These are phyloP conservation scores for Canavalia gladiata DNA, from an alignment of 306 rosid genomes.

Conservation along the genomic window DNA sequence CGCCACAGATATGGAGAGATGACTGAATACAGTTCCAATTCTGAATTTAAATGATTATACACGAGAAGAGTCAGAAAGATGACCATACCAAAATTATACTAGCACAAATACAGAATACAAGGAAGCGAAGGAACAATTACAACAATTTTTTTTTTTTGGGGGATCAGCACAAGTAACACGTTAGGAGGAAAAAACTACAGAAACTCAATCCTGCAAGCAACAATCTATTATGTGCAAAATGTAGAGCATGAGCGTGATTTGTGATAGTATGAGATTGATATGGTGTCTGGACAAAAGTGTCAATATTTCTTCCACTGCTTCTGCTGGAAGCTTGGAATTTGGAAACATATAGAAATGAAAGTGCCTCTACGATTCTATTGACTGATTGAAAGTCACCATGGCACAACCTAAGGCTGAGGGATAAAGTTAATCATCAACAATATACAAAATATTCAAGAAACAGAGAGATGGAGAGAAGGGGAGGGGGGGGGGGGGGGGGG, in stretches of 20 bases:
- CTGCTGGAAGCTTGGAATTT: conserved; percentile 30
- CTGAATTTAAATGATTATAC: conserved; percentile 59
- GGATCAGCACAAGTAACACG: conserved; percentile 22
- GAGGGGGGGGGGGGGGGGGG: no score
- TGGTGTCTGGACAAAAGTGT: conserved; percentile 31
- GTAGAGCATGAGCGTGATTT: conserved; percentile 14
- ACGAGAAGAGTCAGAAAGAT: conserved; percentile 35
- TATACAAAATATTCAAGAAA: conserved; percentile 32
- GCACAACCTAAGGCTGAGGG: background rate
- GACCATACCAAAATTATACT: conserved; percentile 14
- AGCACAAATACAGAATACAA: no score
- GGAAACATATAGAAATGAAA: conserved; percentile 23
- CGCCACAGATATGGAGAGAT: conserved; percentile 65
- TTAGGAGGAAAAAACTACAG: background rate
- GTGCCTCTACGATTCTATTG: conserved; percentile 1
- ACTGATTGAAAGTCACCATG: conserved; percentile 4
- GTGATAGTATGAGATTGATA: conserved; percentile 17
- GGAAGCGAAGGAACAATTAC: no score
- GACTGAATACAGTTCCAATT: conserved; percentile 94
- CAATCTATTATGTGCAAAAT: conserved; percentile 12
- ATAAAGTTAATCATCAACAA: background rate
- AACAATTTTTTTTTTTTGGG: no score
- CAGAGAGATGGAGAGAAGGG: background rate
- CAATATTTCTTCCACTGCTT: conserved; percentile 29
- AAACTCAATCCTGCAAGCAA: conserved; percentile 38